Percentiles rank a stretch among this genome's conserved stretches.
phyloP scores from a whole-genome alignment of 2,329 filamentous ascomycete genomes.

The Teratosphaeria destructans region DNA sequence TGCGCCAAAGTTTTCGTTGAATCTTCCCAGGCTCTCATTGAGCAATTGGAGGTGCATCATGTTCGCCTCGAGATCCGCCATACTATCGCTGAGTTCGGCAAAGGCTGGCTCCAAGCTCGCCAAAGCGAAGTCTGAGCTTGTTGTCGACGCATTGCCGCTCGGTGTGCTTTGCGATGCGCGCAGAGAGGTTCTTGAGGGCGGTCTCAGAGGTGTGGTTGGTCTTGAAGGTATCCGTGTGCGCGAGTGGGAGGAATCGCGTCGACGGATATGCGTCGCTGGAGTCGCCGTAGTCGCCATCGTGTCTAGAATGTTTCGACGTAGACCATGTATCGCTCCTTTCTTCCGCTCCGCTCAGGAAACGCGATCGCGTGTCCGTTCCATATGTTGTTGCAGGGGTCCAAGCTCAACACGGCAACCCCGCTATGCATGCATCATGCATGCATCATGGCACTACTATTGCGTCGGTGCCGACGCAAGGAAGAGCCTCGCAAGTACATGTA shows the following conservation, averaged over 20 bases:
- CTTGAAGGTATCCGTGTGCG: conserved; percentile 49
- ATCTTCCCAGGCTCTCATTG: conserved; percentile 86
- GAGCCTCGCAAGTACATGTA: background rate
- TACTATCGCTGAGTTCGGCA: conserved; percentile 82
- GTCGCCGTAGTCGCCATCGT: conserved; percentile 13
- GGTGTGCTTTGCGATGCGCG: conserved; percentile 57
- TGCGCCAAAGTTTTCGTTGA: conserved; percentile 90
- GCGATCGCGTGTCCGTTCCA: background rate
- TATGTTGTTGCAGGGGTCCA: background rate
- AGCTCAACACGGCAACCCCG: background rate
- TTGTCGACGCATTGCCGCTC: conserved; percentile 17
- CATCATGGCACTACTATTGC: background rate
- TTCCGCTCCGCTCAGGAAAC: background rate
- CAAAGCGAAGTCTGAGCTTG: conserved; percentile 56
- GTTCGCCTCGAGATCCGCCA: conserved; percentile 93
- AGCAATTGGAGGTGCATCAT: conserved; percentile 96
- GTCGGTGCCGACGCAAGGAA: background rate
- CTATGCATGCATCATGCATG: background rate
- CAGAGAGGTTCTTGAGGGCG: conserved; percentile 80
- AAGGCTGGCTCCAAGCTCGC: conserved; percentile 81
- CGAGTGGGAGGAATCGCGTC: conserved; percentile 32
- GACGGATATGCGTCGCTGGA: conserved; percentile 1
- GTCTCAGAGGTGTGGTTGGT: conserved; percentile 83
- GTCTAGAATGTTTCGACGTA: background rate
- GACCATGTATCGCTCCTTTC: background rate